phyloP scores from a whole-genome alignment of 2,329 filamentous ascomycete genomes.

The Aspergillus texensis region DNA sequence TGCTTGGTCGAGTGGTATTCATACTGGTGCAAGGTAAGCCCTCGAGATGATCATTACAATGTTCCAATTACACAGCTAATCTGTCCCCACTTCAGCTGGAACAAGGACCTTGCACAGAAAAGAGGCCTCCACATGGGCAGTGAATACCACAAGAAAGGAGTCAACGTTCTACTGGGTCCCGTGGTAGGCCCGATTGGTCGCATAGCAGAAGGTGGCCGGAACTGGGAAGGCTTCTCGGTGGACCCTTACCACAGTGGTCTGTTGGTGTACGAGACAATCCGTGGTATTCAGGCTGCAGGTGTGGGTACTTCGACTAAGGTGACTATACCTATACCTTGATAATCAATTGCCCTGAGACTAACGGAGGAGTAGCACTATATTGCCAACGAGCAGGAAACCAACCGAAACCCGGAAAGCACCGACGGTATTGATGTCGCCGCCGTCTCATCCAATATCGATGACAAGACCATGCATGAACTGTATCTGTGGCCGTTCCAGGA shows the following conservation, averaged over 20 bases:
- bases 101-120: slow-evolving; percentile 35
- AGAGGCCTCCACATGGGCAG: slow-evolving; percentile 36
- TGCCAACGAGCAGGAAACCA: slow-evolving; percentile 62
- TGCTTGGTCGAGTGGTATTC: slow-evolving; percentile 26
- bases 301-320: slow-evolving; percentile 43
- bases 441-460: slow-evolving; percentile 65
- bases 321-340: neutral
- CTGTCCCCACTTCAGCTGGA: slow-evolving; percentile 31
- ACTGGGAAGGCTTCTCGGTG: slow-evolving; percentile 53
- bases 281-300: slow-evolving; percentile 48
- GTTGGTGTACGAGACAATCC: slow-evolving; percentile 47
- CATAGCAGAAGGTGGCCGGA: slow-evolving; percentile 42
- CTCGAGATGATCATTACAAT: no score
- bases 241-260: slow-evolving; percentile 53
- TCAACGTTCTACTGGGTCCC: slow-evolving; percentile 47
- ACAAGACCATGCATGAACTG: slow-evolving; percentile 66
- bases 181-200: slow-evolving; percentile 43
- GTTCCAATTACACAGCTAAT: neutral
- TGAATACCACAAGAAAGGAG: slow-evolving; percentile 47
- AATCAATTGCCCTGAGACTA: neutral
- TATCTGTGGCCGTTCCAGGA: slow-evolving; percentile 70
- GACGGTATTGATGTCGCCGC: slow-evolving; percentile 35
- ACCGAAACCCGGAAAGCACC: slow-evolving; percentile 19
- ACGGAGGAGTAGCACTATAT: slow-evolving; percentile 55
- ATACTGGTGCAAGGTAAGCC: slow-evolving; percentile 31